Percentiles rank a stretch among this genome's conserved stretches.
Conservation (phyloP, 139 green algal species). For the Chlorella sorokiniana region DNA sequence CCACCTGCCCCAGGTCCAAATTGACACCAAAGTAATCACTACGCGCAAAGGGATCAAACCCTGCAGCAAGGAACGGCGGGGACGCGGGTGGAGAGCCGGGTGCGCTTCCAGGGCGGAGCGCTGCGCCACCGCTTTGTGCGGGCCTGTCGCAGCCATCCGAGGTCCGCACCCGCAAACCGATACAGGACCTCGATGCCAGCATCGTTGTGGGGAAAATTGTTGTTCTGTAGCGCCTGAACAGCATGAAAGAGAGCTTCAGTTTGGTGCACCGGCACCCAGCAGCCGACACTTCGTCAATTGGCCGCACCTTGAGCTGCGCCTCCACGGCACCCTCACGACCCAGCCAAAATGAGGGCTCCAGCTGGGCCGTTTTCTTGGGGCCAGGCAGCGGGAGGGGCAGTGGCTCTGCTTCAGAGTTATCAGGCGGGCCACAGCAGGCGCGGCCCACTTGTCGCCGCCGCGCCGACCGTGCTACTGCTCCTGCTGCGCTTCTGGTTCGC, state of each 20-base stretch:
- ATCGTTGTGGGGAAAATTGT: constrained; percentile 39
- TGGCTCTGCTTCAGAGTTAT: too few relatives aligned
- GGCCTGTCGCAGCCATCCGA: too few relatives aligned
- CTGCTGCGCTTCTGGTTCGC: too few relatives aligned
- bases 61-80: constrained; percentile 5
- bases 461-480: too few relatives aligned
- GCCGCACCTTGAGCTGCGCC: constrained; percentile 20
- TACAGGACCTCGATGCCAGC: constrained; percentile 40
- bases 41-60: constrained; percentile 31
- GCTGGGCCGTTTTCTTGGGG: constrained; percentile 3
- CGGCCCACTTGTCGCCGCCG: neutral
- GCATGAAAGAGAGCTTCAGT: neutral
- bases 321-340: constrained; percentile 2
- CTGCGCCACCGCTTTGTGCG: too few relatives aligned
- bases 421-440: neutral
- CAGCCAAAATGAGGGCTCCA: constrained; percentile 30
- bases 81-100: neutral
- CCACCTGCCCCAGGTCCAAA: constrained; percentile 35
- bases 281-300: neutral
- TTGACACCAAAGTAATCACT: constrained; percentile 39
- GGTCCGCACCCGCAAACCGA: neutral
- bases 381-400: neutral
- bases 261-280: neutral
- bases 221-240: constrained; percentile 41
- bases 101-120: too few relatives aligned